Conservation (phyloP, 768 basidiomycete species). For the Xerocomus spinulosus region DNA sequence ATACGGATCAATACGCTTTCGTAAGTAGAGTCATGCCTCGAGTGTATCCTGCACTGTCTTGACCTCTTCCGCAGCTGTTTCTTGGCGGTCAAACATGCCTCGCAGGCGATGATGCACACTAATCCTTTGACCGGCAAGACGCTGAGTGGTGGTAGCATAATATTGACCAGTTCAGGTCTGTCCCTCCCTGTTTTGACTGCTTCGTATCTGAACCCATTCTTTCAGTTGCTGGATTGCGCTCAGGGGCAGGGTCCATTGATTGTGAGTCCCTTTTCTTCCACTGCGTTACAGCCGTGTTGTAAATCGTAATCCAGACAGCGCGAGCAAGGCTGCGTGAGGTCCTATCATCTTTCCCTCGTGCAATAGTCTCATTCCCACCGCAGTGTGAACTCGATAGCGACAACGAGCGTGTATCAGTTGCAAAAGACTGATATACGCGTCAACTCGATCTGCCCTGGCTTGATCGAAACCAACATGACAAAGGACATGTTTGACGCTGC, state of each 20-base stretch:
- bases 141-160: constrained; percentile 71
- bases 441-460: constrained; percentile 85
- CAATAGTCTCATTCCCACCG: constrained; percentile 4
- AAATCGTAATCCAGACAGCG: constrained; percentile 59
- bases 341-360: background rate
- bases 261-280: constrained; percentile 45
- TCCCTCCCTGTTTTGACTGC: constrained; percentile 1
- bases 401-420: constrained; percentile 77
- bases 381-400: constrained; percentile 85
- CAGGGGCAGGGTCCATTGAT: constrained; percentile 77
- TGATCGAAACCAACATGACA: constrained; percentile 95
- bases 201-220: constrained; percentile 3
- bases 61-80: constrained; percentile 57
- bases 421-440: constrained; percentile 81
- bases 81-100: constrained; percentile 83
- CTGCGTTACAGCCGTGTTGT: background rate
- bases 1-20: constrained; percentile 76
- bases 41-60: background rate
- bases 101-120: constrained; percentile 70
- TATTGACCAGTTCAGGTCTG: constrained; percentile 80
- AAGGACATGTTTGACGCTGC: constrained; percentile 70
- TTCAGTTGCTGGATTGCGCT: constrained; percentile 77
- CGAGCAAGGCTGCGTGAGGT: constrained; percentile 87
- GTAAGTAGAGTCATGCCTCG: constrained; percentile 31
- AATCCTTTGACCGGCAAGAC: constrained; percentile 68